Percentiles rank a stretch among this genome's conserved stretches.
Conservation (phyloP, 2,329 filamentous ascomycete species). For the Colletotrichum sansevieriae region DNA sequence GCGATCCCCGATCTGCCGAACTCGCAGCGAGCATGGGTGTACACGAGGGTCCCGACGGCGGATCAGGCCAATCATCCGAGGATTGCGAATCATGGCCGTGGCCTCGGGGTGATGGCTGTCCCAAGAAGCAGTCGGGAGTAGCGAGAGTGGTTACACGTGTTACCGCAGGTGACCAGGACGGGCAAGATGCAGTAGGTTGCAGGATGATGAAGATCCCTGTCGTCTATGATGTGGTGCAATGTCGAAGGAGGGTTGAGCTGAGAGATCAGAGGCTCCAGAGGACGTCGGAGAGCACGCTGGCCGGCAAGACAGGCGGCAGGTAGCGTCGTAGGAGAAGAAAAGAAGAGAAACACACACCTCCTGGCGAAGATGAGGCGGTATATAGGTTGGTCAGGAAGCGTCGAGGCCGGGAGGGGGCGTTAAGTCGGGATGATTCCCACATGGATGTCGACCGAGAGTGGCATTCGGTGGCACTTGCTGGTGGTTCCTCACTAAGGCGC, state of each 20-base stretch:
- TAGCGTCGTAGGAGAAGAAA: constrained; percentile 14
- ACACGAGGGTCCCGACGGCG: constrained; percentile 1
- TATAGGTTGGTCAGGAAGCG: constrained; percentile 1
- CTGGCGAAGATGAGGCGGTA: constrained; percentile 27
- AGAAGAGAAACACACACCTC: background rate
- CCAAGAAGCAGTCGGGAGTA: constrained; percentile 16
- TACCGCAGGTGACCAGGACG: constrained; percentile 36
- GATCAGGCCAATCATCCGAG: constrained; percentile 12
- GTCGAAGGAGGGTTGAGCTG: background rate
- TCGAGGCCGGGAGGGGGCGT: constrained; percentile 15
- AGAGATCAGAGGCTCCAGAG: background rate
- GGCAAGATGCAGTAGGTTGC: constrained; percentile 35
- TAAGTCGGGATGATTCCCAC: constrained; percentile 19
- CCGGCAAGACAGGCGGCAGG: background rate
- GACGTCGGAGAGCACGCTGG: background rate
- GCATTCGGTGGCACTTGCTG: background rate
- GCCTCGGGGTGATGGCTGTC: constrained; percentile 18
- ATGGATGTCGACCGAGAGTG: background rate
- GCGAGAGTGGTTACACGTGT: constrained; percentile 41
- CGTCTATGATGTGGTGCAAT: constrained; percentile 12
- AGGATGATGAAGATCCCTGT: constrained; percentile 34
- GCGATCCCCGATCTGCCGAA: constrained; percentile 28
- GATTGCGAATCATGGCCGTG: constrained; percentile 4
- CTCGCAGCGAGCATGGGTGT: background rate
- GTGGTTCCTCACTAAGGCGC: too few relatives aligned